phyloP scores from a whole-genome alignment of 306 rosid genomes.

The Cucumis melo region DNA sequence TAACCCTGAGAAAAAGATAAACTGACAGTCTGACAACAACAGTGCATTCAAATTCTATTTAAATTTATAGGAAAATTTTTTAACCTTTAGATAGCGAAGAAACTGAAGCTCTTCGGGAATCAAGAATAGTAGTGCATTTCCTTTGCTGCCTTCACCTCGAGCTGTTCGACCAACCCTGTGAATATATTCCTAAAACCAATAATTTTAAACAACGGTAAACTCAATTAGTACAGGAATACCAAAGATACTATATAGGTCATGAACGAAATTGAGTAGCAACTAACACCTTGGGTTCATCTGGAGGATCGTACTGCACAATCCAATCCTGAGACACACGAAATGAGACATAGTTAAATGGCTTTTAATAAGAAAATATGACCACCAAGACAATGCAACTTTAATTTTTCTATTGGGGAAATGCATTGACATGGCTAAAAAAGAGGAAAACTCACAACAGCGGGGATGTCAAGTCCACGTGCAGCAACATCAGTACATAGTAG shows the following conservation, averaged over 20 bases:
- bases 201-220: constrained; percentile 8
- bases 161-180: constrained; percentile 99
- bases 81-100: constrained; percentile 78
- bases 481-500: constrained; percentile 96
- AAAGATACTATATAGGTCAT: neutral
- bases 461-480: constrained; percentile 94
- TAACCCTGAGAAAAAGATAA: too few species aligned
- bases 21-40: neutral
- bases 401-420: neutral
- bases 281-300: constrained; percentile 88
- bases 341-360: neutral
- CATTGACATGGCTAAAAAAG: neutral
- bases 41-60: neutral
- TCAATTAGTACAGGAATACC: neutral
- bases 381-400: neutral
- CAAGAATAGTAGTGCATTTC: constrained; percentile 75
- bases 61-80: neutral
- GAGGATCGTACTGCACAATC: constrained; percentile 99
- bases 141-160: constrained; percentile 91
- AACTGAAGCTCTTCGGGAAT: constrained; percentile 73
- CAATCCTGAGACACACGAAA: constrained; percentile 57
- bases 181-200: constrained; percentile 63
- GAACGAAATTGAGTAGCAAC: neutral
- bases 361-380: neutral
- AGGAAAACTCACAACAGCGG: constrained; percentile 47